Evolutionary conservation across 805 yeast genomes (phyloP).

Genomic region (Yarrowia alimentaria): DNA sequence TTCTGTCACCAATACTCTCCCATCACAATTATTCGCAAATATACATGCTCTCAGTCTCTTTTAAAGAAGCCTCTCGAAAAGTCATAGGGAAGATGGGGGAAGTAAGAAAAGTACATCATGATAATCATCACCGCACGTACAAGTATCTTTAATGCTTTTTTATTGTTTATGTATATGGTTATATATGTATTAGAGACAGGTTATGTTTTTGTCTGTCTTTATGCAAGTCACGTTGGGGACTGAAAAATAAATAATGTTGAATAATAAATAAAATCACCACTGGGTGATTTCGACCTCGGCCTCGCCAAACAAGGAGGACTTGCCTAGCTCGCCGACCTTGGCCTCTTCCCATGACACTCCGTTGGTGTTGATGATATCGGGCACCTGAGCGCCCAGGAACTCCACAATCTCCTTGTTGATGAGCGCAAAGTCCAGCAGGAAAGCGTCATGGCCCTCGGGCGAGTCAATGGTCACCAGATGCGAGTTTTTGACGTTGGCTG

Average conservation of each 20-base stretch:
- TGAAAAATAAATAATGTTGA: slow-evolving; percentile 27
- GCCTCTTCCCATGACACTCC: slow-evolving; percentile 47
- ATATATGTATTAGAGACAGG: too few relatives aligned
- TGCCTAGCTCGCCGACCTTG: slow-evolving; percentile 40
- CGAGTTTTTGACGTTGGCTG: slow-evolving; percentile 69
- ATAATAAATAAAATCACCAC: slow-evolving; percentile 55
- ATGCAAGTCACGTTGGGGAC: slow-evolving; percentile 28
- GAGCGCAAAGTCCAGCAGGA: slow-evolving; percentile 79
- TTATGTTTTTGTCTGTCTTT: neutral
- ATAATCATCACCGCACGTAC: too few relatives aligned
- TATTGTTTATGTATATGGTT: slow-evolving; percentile 14
- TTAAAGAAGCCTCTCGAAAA: too few relatives aligned
- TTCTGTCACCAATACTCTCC: too few relatives aligned
- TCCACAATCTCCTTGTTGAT: slow-evolving; percentile 69
- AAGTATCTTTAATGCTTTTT: neutral
- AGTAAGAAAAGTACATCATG: too few relatives aligned
- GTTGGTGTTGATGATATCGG: slow-evolving; percentile 55
- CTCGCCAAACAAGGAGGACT: slow-evolving; percentile 76
- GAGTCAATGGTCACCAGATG: slow-evolving; percentile 71
- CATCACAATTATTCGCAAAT: too few relatives aligned
- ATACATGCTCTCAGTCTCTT: too few relatives aligned
- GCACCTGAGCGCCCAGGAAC: slow-evolving; percentile 58
- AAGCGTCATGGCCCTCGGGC: slow-evolving; percentile 98
- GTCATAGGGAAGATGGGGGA: too few relatives aligned
- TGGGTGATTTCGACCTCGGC: slow-evolving; percentile 81